A percentile compares a stretch with the other conserved stretches of the same genome.
Conservation (phyloP, 805 yeast genomes). For the Candida sanyiensis region DNA sequence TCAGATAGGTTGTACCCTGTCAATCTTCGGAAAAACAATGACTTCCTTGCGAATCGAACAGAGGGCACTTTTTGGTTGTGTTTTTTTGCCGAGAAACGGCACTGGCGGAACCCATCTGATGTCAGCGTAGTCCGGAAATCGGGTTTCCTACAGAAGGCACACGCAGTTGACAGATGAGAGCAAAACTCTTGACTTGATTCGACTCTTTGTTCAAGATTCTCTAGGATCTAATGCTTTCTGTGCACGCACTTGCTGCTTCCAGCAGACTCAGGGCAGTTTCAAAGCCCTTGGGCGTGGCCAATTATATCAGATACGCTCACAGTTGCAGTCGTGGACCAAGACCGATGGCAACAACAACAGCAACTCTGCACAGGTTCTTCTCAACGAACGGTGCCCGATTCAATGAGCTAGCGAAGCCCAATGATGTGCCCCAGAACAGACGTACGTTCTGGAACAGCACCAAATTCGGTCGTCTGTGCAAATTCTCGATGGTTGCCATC, state of each 20-base stretch:
- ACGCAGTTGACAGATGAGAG: no score
- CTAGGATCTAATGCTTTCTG: neutral
- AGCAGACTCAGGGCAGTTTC: neutral
- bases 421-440: constrained; percentile 18
- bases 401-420: constrained; percentile 12
- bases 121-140: constrained; percentile 3
- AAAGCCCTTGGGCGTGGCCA: neutral
- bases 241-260: neutral
- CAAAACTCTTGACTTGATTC: no score
- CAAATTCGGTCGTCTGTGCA: constrained; percentile 30
- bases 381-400: constrained; percentile 5
- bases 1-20: no score
- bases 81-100: no score
- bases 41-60: no score
- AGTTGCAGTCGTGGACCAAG: neutral
- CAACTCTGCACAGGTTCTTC: constrained; percentile 4
- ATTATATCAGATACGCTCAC: neutral
- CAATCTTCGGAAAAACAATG: no score
- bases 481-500: constrained; percentile 31
- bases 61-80: no score
- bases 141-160: neutral
- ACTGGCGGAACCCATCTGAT: no score
- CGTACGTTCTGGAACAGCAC: constrained; percentile 24
- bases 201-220: no score
- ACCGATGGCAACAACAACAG: neutral